These are phyloP conservation scores for Penicillium nucicola DNA, from an alignment of 495 filamentous ascomycete genomes.

Conservation along the genomic window DNA sequence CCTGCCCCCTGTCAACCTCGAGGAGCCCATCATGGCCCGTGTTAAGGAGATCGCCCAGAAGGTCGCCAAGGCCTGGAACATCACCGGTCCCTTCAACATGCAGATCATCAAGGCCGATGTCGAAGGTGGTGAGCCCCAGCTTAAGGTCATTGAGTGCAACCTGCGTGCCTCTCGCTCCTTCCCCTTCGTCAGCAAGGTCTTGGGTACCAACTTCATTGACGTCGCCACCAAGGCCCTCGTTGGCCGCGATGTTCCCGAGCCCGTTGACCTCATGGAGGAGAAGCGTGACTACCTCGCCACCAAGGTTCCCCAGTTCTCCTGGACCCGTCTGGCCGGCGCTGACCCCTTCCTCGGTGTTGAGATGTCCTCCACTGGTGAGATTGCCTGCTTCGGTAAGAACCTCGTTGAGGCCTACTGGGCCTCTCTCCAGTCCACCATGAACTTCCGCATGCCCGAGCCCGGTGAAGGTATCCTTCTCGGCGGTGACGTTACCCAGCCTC, in stretches of 20 bases:
- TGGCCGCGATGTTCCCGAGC: constrained; percentile 79
- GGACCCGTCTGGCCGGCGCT: constrained; percentile 96
- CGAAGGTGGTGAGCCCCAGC: constrained; percentile 64
- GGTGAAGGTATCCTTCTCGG: constrained; percentile 94
- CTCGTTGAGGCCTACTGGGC: constrained; percentile 97
- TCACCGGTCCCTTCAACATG: constrained; percentile 99
- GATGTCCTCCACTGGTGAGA: constrained; percentile 95
- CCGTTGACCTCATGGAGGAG: constrained; percentile 81
- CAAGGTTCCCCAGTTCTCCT: constrained; percentile 98
- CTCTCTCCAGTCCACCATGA: constrained; percentile 95
- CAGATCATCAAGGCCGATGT: constrained; percentile 91
- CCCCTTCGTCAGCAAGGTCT: constrained; percentile 95
- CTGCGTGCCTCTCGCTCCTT: constrained; percentile 96
- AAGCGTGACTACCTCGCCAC: constrained; percentile 91
- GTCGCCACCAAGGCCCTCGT: constrained; percentile 91
- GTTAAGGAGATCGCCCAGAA: constrained; percentile 94
- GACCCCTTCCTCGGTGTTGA: constrained; percentile 98
- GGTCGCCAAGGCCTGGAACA: constrained; percentile 94
- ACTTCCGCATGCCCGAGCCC: constrained; percentile 91
- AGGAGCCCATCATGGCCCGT: constrained; percentile 70
- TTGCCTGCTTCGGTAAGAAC: constrained; percentile 96
- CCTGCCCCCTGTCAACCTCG: constrained; percentile 76
- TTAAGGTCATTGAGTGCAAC: constrained; percentile 99
- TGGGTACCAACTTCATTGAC: constrained; percentile 97
- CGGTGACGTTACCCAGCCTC: constrained; percentile 65